These are phyloP conservation scores for Verticillium dahliae DNA, from an alignment of 2,329 filamentous ascomycete genomes.

Conservation along the genomic window DNA sequence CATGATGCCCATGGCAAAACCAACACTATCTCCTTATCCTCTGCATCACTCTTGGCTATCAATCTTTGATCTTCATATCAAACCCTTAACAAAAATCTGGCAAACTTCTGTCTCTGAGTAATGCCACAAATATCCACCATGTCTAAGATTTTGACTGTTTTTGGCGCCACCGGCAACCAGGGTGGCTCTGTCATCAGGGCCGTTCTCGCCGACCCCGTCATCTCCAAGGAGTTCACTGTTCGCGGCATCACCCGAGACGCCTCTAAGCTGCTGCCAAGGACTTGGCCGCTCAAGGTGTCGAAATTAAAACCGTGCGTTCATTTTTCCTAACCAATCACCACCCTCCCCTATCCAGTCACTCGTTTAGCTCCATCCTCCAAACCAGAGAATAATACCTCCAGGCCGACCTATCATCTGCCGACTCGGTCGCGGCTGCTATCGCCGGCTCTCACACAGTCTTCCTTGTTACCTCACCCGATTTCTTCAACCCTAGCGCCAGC, in stretches of 20 bases:
- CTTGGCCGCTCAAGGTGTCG: constrained; percentile 32
- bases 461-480: constrained; percentile 19
- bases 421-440: constrained; percentile 29
- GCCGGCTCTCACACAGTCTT: constrained; percentile 35
- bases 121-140: too few species aligned
- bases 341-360: too few species aligned
- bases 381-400: constrained; percentile 11
- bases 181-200: constrained; percentile 38
- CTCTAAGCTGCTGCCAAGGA: constrained; percentile 29
- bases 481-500: constrained; percentile 1
- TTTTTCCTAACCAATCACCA: too few species aligned
- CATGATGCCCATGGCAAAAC: too few species aligned
- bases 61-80: too few species aligned
- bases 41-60: too few species aligned
- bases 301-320: constrained; percentile 32
- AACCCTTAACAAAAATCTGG: too few species aligned
- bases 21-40: too few species aligned
- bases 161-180: constrained; percentile 43
- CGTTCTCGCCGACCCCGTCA: constrained; percentile 37
- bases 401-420: constrained; percentile 32
- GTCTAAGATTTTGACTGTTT: constrained; percentile 28
- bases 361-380: too few species aligned
- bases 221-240: constrained; percentile 35
- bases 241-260: constrained; percentile 40
- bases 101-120: too few species aligned